phyloP scores from a whole-genome alignment of 345 rosid genomes.

The Garcia nutans region DNA sequence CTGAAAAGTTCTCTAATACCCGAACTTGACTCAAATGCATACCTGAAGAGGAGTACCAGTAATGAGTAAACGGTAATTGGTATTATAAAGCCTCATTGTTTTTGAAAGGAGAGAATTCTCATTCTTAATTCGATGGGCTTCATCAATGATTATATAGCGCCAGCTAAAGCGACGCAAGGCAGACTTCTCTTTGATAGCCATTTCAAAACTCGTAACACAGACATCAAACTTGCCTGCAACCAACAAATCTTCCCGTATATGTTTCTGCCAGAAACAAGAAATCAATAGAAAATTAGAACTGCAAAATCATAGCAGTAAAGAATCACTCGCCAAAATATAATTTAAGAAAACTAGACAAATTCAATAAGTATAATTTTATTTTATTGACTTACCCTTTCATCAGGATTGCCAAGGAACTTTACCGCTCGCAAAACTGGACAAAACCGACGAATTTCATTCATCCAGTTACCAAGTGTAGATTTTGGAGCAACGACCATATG shows the following conservation, averaged over 20 bases:
- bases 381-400: constrained; percentile 70
- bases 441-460: constrained; percentile 96
- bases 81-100: constrained; percentile 86
- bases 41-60: constrained; percentile 99
- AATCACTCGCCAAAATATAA: neutral
- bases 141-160: constrained; percentile 96
- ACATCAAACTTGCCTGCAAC: constrained; percentile 99
- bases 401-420: constrained; percentile 97
- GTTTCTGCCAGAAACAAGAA: constrained; percentile 49
- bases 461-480: constrained; percentile 99
- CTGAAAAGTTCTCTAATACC: neutral
- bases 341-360: neutral
- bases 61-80: constrained; percentile 91
- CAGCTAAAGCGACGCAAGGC: constrained; percentile 90
- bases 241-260: constrained; percentile 86
- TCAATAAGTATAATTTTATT: neutral
- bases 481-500: constrained; percentile 99
- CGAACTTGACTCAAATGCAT: constrained; percentile 15
- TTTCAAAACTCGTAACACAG: constrained; percentile 97
- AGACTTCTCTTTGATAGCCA: constrained; percentile 98
- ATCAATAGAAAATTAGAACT: neutral
- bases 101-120: constrained; percentile 95
- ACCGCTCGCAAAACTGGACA: constrained; percentile 93
- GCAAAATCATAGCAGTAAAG: neutral
- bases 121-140: constrained; percentile 95